Evolutionary conservation across 2,329 filamentous ascomycete species (phyloP).

Genomic region (Dactylellina sp.): DNA sequence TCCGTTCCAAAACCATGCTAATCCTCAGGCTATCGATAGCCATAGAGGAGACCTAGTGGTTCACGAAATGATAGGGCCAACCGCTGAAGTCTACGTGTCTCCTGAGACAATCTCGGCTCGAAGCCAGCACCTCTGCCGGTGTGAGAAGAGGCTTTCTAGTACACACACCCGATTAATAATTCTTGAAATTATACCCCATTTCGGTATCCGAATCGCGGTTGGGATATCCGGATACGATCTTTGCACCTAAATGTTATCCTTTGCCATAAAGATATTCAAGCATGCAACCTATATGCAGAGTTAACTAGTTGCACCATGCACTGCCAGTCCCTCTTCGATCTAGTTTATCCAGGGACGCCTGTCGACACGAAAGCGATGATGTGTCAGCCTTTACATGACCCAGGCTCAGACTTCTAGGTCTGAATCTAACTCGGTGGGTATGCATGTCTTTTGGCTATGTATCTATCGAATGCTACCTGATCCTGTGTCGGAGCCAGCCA

Average conservation of each 20-base stretch:
- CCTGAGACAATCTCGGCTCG: conserved; percentile 38
- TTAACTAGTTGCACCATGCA: no score
- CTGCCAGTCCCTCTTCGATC: background rate
- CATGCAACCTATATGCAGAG: no score
- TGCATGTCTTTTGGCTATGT: background rate
- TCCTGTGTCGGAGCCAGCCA: background rate
- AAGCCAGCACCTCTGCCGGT: background rate
- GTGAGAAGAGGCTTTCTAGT: conserved; percentile 4
- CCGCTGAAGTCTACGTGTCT: conserved; percentile 22
- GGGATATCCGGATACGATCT: background rate
- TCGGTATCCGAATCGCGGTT: no score
- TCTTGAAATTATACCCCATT: no score
- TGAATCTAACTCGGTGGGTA: background rate
- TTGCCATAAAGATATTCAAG: no score
- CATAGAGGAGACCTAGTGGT: background rate
- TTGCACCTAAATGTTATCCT: background rate
- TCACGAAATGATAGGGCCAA: background rate
- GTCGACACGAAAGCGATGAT: background rate
- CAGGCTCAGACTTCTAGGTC: background rate
- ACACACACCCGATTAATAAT: background rate
- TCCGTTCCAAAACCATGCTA: background rate
- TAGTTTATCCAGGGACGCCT: background rate
- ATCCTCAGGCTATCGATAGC: background rate
- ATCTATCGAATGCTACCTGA: background rate
- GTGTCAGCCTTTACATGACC: conserved; percentile 22